Conservation (phyloP, 2,329 filamentous ascomycete species). For the Claviceps arundinis region DNA sequence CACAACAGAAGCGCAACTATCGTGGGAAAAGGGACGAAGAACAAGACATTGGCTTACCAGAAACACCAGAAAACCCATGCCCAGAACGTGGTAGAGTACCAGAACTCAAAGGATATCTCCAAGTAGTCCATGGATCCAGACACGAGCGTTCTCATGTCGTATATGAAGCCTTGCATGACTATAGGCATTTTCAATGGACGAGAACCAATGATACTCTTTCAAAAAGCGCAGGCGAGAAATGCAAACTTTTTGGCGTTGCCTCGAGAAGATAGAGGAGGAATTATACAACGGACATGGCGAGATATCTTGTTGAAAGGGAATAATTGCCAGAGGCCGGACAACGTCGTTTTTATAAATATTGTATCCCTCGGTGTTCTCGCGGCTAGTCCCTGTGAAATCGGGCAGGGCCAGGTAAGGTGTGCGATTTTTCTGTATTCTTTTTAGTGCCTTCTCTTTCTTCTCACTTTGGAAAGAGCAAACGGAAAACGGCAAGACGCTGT, state of each 20-base stretch:
- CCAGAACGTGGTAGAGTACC: constrained; percentile 35
- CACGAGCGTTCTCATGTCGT: constrained; percentile 9
- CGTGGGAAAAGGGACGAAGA: not conserved
- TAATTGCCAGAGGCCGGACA: not conserved
- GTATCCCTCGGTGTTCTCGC: not conserved
- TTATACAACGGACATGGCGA: not conserved
- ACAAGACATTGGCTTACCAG: constrained; percentile 29
- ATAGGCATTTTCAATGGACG: not conserved
- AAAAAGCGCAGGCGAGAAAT: not conserved
- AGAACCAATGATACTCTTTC: not conserved
- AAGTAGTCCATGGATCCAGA: constrained; percentile 4
- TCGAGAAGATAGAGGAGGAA: not conserved
- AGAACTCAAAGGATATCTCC: constrained; percentile 19
- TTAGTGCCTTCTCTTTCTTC: not conserved
- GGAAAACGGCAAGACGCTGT: not conserved
- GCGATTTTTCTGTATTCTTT: not conserved
- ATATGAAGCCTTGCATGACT: constrained; percentile 1
- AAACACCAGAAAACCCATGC: constrained; percentile 27
- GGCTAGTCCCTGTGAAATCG: not conserved
- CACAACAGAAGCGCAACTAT: not conserved
- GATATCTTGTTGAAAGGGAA: not conserved
- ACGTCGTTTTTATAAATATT: not conserved
- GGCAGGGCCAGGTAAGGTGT: constrained; percentile 1
- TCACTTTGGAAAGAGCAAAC: constrained; percentile 7
- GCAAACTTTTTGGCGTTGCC: not conserved